Conservation (phyloP, 306 rosid species). For the Glycine soja region DNA sequence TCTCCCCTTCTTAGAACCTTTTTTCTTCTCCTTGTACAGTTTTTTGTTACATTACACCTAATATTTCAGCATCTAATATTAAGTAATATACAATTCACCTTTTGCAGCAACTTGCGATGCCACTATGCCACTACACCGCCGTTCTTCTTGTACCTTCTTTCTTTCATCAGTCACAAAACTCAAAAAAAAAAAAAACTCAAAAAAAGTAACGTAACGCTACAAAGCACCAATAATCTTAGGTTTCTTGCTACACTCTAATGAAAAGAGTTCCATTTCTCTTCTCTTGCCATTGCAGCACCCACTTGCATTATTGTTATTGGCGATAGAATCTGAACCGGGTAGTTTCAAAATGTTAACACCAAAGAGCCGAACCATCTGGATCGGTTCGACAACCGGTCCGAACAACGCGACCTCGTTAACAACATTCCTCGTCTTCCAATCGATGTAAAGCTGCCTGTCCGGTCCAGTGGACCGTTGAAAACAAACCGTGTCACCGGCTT, state of each 20-base stretch:
- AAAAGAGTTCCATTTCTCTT: slow-evolving; percentile 71
- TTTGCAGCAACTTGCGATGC: not conserved
- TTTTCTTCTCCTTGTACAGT: slow-evolving; percentile 37
- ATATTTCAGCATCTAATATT: slow-evolving; percentile 52
- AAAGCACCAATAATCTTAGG: slow-evolving; percentile 89
- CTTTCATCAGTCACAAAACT: too few species aligned
- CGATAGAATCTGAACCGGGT: slow-evolving; percentile 47
- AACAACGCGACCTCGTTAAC: slow-evolving; percentile 27
- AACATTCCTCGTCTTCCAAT: slow-evolving; percentile 58
- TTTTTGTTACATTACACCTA: slow-evolving; percentile 50
- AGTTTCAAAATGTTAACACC: slow-evolving; percentile 89
- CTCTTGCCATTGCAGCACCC: slow-evolving; percentile 71
- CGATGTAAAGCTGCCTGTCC: slow-evolving; percentile 77
- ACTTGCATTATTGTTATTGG: slow-evolving; percentile 12
- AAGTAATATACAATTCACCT: slow-evolving; percentile 62
- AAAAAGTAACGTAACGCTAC: slow-evolving; percentile 50
- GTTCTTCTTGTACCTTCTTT: too few species aligned
- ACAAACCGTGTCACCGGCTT: slow-evolving; percentile 88
- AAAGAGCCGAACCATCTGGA: slow-evolving; percentile 81
- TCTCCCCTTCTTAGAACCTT: too few species aligned
- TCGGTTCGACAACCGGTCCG: slow-evolving; percentile 63
- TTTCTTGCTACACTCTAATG: slow-evolving; percentile 76
- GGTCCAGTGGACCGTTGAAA: slow-evolving; percentile 79
- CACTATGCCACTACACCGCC: too few species aligned
- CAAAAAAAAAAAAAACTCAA: too few species aligned